Percentiles rank a stretch among this genome's conserved stretches.
Evolutionary conservation across 768 basidiomycete species (phyloP).

Genomic region (Boletus edulis): DNA sequence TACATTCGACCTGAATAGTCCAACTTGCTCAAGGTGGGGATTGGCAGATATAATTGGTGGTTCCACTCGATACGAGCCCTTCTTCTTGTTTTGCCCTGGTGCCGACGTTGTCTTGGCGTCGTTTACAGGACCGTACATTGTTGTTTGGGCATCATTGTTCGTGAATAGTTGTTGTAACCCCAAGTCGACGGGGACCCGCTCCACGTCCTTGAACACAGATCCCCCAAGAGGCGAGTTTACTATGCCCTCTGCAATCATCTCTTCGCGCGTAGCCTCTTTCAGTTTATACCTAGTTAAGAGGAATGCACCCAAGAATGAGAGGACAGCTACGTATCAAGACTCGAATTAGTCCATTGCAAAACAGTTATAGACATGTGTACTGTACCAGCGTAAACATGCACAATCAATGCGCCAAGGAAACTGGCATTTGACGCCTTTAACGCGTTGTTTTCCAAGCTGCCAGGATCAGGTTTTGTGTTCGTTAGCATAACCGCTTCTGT

Average conservation of each 20-base stretch:
- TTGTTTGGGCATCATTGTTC: not conserved
- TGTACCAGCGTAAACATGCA: conserved; percentile 53
- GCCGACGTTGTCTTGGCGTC: not conserved
- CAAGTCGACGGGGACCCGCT: conserved; percentile 4
- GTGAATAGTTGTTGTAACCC: not conserved
- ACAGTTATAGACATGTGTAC: not conserved
- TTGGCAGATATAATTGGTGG: conserved; percentile 40
- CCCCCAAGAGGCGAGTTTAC: conserved; percentile 22
- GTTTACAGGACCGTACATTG: not conserved
- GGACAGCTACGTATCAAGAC: conserved; percentile 28
- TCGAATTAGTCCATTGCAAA: not conserved
- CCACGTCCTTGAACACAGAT: conserved; percentile 10
- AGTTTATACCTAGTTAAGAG: conserved; percentile 55
- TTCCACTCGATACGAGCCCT: conserved; percentile 12
- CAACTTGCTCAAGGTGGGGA: conserved; percentile 53
- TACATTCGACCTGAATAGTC: conserved; percentile 41
- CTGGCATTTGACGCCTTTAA: conserved; percentile 42
- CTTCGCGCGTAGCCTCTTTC: conserved; percentile 49
- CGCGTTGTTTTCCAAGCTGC: conserved; percentile 9
- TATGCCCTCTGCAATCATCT: conserved; percentile 38
- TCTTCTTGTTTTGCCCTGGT: not conserved
- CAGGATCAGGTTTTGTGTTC: conserved; percentile 35
- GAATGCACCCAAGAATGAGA: conserved; percentile 56
- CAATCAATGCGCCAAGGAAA: conserved; percentile 50
- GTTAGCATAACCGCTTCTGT: conserved; percentile 53